Evolutionary conservation across 176 grass and related monocot species (phyloP), one percentile per base, ranked within the genome.

Genomic region (Carex cristatella): DNA sequence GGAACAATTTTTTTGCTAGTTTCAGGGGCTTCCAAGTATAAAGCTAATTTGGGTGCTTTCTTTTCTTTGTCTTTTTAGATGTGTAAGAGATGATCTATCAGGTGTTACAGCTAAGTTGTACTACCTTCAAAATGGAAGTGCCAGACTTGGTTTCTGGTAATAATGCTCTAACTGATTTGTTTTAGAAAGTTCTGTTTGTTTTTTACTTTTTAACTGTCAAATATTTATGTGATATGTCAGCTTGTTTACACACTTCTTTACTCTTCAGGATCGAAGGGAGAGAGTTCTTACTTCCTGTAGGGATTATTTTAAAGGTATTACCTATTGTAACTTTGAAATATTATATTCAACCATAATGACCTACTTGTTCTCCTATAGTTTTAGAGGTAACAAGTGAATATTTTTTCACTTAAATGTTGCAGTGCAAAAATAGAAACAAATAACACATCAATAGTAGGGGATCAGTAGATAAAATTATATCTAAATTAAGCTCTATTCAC

Each of bases 101-200:
- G 91, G 89, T 87, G 93, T 98, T 74, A 87, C 95, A 62, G 12
- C 94, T 82, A 98, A 94, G 85, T 65, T 98, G 66, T 98, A 98
- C 87, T 98, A 98, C 85, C 88, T 98, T 81, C 91, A 89, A 88
- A 98, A 94, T 95, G 95, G 93, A 91, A 98, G 95, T 77, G 91
- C 92, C 81, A 98, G 95, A 81, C 70, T 98, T 85, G 95, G 95
- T 54, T 98, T 98, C 86, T 98, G 95, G 95, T 98, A 95, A 89
- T 61, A 62, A 79, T 89, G 2, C 81, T 87, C 76, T 30, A 82
- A 40, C 13, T 83, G 37, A 76, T 77, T 86, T 79, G 27, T 62
- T 76, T 16, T 15, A 13, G 66, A 8, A 70, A 70, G 4, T 42
- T 70, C 4, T 91, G 58, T 86, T 32, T 68, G 55, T 74, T 83